Percentiles rank a stretch among this genome's conserved stretches.
These are phyloP conservation scores for Tetracladium maxilliforme DNA, from an alignment of 2,329 filamentous ascomycete genomes.

Conservation along the genomic window DNA sequence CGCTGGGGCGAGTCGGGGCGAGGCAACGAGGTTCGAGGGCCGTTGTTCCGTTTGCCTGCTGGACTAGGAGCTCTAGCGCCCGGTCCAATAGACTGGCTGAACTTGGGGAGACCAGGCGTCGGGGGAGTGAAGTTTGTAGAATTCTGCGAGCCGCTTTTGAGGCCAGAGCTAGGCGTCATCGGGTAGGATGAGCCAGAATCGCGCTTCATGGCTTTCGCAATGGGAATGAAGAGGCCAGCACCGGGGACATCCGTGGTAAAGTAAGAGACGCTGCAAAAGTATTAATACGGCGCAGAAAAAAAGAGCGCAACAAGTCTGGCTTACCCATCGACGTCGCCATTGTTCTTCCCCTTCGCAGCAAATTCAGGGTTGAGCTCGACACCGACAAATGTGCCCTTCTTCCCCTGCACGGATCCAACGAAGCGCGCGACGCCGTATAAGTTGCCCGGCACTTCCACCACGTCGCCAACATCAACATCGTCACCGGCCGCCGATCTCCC, in stretches of 20 bases:
- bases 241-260: constrained; percentile 67
- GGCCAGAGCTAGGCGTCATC: constrained; percentile 54
- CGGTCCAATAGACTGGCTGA: constrained; percentile 78
- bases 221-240: constrained; percentile 84
- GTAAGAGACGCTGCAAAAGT: constrained; percentile 45
- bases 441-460: constrained; percentile 81
- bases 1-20: constrained; percentile 78
- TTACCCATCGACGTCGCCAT: constrained; percentile 88
- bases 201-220: constrained; percentile 63
- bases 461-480: constrained; percentile 61
- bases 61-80: constrained; percentile 54
- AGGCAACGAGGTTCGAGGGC: constrained; percentile 64
- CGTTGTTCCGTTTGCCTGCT: constrained; percentile 52
- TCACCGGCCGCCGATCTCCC: constrained; percentile 29
- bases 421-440: constrained; percentile 89
- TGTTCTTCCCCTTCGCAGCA: constrained; percentile 81
- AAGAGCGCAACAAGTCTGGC: constrained; percentile 12
- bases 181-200: constrained; percentile 42
- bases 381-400: constrained; percentile 82
- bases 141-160: constrained; percentile 39
- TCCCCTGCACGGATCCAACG: constrained; percentile 72
- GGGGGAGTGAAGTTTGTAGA: constrained; percentile 48
- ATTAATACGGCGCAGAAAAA: constrained; percentile 9
- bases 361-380: constrained; percentile 78
- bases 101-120: constrained; percentile 55